Base-by-base conservation (phyloP, 139 green algal species). In the Micromonas commoda region DNA sequence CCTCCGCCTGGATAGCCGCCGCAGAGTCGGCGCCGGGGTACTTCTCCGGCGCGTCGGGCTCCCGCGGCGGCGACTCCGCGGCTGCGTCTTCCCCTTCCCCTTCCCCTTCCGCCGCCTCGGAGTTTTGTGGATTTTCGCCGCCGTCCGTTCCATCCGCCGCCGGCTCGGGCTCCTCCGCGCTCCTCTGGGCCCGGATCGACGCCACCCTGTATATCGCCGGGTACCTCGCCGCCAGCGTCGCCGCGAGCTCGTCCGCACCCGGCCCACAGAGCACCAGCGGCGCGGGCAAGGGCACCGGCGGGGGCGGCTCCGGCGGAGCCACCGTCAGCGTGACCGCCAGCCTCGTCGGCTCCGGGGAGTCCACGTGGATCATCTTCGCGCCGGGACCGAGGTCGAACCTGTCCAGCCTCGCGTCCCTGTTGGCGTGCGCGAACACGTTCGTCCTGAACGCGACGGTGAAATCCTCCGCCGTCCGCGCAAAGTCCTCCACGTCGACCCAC, bases 401-500 rank as follows among this genome's bases (percentile, higher is more conserved):
- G 76, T 90, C 82, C 51, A 77, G 16, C 9, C 54, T 34, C 70
- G 64, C n/a, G 6, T 33, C 45, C 70, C 16, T 64, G 32, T 16
- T 5, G 13, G 35, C 19, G 70, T 34, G 29, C 70, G 39, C 9
- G 23, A 65, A 77, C 70, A n/a, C 21, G 39, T 64, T 29, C 28
- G 70, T 34, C 26, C 34, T n/a, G 70, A 33, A 6, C 19, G 6
- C 61, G 9, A 75, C 29, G 31, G 61, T 9, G 67, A 51, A 53
- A 84, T 21, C 16, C 88, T 81, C 37, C 32, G 63, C 53, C 33
- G 61, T 91, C 73, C 33, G 32, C 19, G 74, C 80, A 33, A 92
- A 81, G 73, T 92, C 90, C 20, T 79, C 64, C 1, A 85, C 45
- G 45, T 90, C 81, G 29, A 90, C 86, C 90, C 90, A 94, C 68